A percentile compares a stretch with the other conserved stretches of the same genome.
Conservation (phyloP, 371 early-diverging fungal species). For the Fennellomyces sp. region DNA sequence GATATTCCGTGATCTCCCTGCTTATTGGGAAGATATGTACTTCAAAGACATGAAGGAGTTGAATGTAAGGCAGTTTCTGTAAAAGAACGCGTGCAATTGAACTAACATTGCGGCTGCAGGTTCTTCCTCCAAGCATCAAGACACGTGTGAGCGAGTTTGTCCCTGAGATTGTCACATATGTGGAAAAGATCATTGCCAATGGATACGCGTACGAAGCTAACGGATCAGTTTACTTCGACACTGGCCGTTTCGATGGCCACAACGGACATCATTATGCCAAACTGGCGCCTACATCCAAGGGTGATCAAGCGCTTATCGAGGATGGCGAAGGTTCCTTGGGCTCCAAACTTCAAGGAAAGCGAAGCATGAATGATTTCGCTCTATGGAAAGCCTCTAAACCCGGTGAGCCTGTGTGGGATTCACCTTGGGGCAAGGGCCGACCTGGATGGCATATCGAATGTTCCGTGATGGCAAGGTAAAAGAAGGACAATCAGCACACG, state of each 20-base stretch:
- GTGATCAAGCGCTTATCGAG: conserved; percentile 76
- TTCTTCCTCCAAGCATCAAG: conserved; percentile 90
- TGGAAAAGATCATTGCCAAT: conserved; percentile 91
- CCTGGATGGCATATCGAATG: conserved; percentile 99
- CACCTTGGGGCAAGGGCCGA: conserved; percentile 95
- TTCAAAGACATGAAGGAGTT: conserved; percentile 96
- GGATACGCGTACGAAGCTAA: conserved; percentile 95
- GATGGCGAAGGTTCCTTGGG: conserved; percentile 94
- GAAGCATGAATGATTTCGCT: conserved; percentile 92
- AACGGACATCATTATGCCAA: conserved; percentile 91
- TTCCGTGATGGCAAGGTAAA: conserved; percentile 93
- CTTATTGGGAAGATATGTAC: conserved; percentile 96
- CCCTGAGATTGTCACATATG: conserved; percentile 92
- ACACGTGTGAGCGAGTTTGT: conserved; percentile 99
- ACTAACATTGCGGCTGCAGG: conserved; percentile 27
- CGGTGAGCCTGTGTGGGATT: conserved; percentile 97
- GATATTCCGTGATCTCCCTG: conserved; percentile 90
- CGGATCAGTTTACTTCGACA: conserved; percentile 99
- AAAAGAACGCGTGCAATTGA: not conserved
- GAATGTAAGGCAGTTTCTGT: conserved; percentile 57
- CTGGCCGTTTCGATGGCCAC: conserved; percentile 84
- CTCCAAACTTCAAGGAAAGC: conserved; percentile 72
- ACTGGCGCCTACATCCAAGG: conserved; percentile 88
- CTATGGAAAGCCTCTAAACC: conserved; percentile 98
- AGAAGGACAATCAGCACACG: not conserved